Base-by-base conservation (phyloP, 768 basidiomycete genomes). In the Filobasidium wieringae region DNA sequence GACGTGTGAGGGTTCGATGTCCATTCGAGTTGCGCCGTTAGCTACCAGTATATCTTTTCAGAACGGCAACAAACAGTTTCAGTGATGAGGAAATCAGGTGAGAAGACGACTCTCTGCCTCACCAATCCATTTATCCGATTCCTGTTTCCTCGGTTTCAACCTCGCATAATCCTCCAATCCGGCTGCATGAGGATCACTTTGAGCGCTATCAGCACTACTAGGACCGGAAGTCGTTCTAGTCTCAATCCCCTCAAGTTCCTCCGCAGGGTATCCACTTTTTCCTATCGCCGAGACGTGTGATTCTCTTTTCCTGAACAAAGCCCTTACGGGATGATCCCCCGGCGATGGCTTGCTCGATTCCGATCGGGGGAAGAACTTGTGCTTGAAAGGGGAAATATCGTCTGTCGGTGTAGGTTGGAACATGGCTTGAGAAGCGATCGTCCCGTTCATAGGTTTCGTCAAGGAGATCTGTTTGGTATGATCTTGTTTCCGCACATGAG, bases 91-190 rank as follows among this genome's bases (percentile, higher is more conserved):
- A 9, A 15, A 17, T 15, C 7, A 14, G 15, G 15, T 15, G 30
- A 33, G 5, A 40, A 29, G 8, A 39, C 22, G 29, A 15, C 1
- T 24, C n/a, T 40, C 22, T 15, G 7, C 55, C 69, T 62, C 50
- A 72, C 71, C 72, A 60, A 73, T 71, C 72, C 72, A 73, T 51
- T 65, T 67, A 7, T 70, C 68, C 14, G 66, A 68, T 2, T 65
- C 56, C 43, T 55, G 51, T 29, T 14, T 22, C 29, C 29, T 22
- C 41, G 36, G n/a, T 39, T 36, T 41, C 14, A 26, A 26, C 32
- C 26, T 6, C 1, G 32, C 24, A 7, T n/a, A 26, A 24, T 32
- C 32, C 26, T 51, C 36, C 31, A 33, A 27, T 34, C 50, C 50
- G 26, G n/a, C n/a, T n/a, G n/a, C n/a, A n/a, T n/a, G n/a, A n/a